Base-by-base conservation (phyloP, 2,329 filamentous ascomycete genomes). In the Penicillium brasilianum region DNA sequence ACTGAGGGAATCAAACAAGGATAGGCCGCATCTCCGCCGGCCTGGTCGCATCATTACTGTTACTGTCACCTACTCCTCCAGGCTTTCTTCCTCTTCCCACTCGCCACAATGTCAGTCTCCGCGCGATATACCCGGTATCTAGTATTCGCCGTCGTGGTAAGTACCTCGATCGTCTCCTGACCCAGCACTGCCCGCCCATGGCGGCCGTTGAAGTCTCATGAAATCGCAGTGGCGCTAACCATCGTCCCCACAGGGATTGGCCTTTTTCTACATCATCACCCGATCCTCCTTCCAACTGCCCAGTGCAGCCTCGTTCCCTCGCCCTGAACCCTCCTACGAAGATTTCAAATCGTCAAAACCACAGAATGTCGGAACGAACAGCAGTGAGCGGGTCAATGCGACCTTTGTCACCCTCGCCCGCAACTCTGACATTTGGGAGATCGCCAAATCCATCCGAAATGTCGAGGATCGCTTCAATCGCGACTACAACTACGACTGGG, bases 381-480 rank as follows among this genome's bases (percentile, higher is more conserved):
- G 90, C 55, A 60, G 59, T 18, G 87, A 88, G 62, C 90, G 92
- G 72, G 92, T 96, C 85, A 99, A 99, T 79, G 95, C 96, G 54
- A 99, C 95, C 11, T 99, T 99, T 74, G 93, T 99, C 56, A 97
- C 93, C 22, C 86, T 99, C 63, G 95, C 95, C 57, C 90, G 95
- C 72, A 99, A 99, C 81, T 85, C 83, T 58, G 95, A 99, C 74
- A 82, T 98, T 30, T 99, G 95, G 95, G 95, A 99, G 54, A 97
- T 99, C 74, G 91, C 93, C 64, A 88, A 92, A 73, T 97, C 93
- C 13, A 99, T 99, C 74, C 92, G 95, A 59, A 92, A 97, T 74
- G 88, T 99, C 59, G 95, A 99, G 80, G 95, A 99, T 78, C 91
- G 95, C 74, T 99, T 99, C 87, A 99, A 99, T 82, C 88, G 88